A percentile compares a stretch with the other conserved stretches of the same genome.
phyloP scores from a whole-genome alignment of 441 rosid genomes.

The Populus hybrid region DNA sequence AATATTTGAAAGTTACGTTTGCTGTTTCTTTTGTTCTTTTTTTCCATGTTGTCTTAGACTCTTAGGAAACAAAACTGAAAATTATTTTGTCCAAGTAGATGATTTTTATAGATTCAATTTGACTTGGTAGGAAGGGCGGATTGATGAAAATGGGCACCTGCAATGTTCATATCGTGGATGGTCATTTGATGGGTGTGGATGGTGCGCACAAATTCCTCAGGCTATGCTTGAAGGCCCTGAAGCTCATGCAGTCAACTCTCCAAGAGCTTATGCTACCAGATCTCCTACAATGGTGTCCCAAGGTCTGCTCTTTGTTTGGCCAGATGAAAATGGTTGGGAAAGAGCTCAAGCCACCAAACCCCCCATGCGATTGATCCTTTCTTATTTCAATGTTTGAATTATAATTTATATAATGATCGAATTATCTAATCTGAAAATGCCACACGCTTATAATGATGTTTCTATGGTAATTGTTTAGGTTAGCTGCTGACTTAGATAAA shows the following conservation, averaged over 20 bases:
- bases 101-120: constrained; percentile 9
- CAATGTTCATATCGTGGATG: constrained; percentile 98
- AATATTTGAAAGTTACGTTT: neutral
- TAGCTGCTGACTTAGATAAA: constrained; percentile 80
- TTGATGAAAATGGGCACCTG: constrained; percentile 85
- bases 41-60: neutral
- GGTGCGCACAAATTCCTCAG: constrained; percentile 81
- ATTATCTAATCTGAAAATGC: neutral
- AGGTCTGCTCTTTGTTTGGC: constrained; percentile 97
- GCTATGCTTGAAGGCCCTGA: constrained; percentile 83
- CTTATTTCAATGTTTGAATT: constrained; percentile 2
- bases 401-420: neutral
- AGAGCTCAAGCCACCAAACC: constrained; percentile 72
- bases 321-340: constrained; percentile 82
- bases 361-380: constrained; percentile 43
- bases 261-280: constrained; percentile 69
- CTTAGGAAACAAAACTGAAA: neutral
- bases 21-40: neutral
- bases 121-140: constrained; percentile 66
- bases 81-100: neutral
- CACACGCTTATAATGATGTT: constrained; percentile 3
- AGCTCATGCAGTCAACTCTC: constrained; percentile 78
- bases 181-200: constrained; percentile 88
- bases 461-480: constrained; percentile 37
- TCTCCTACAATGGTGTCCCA: constrained; percentile 79